A percentile compares a stretch with the other conserved stretches of the same genome.
Conservation (phyloP, 768 basidiomycete genomes). For the Macrolepiota dolichaula region DNA sequence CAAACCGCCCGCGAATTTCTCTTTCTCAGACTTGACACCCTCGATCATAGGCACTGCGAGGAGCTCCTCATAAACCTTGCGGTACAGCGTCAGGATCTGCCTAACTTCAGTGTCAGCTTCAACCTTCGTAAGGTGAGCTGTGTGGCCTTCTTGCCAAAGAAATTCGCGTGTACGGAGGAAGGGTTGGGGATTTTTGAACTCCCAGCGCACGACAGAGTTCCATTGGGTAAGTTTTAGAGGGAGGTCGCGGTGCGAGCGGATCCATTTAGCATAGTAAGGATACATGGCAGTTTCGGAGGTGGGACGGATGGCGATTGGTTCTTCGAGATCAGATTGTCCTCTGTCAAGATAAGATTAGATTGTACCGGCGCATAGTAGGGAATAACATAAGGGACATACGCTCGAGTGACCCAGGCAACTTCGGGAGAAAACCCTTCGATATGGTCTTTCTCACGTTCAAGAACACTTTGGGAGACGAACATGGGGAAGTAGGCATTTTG, state of each 20-base stretch:
- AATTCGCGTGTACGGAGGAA: constrained; percentile 99
- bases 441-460: constrained; percentile 97
- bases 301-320: constrained; percentile 96
- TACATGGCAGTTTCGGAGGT: constrained; percentile 99
- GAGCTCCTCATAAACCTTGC: constrained; percentile 92
- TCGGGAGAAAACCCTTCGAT: constrained; percentile 99
- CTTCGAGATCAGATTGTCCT: constrained; percentile 93
- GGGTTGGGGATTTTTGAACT: constrained; percentile 99
- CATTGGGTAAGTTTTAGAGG: constrained; percentile 97
- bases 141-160: constrained; percentile 99
- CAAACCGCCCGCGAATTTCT: constrained; percentile 97
- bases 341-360: constrained; percentile 10
- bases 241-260: constrained; percentile 94
- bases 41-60: constrained; percentile 97
- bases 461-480: constrained; percentile 90
- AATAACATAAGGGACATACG: constrained; percentile 50
- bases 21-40: constrained; percentile 97
- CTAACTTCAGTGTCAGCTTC: constrained; percentile 92
- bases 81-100: constrained; percentile 94
- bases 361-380: constrained; percentile 2
- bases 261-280: constrained; percentile 99
- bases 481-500: constrained; percentile 99
- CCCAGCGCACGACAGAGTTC: constrained; percentile 99
- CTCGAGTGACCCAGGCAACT: constrained; percentile 99
- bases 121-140: constrained; percentile 82